phyloP scores from a whole-genome alignment of 805 yeast species.

The Metschnikowia santaceciliae region DNA sequence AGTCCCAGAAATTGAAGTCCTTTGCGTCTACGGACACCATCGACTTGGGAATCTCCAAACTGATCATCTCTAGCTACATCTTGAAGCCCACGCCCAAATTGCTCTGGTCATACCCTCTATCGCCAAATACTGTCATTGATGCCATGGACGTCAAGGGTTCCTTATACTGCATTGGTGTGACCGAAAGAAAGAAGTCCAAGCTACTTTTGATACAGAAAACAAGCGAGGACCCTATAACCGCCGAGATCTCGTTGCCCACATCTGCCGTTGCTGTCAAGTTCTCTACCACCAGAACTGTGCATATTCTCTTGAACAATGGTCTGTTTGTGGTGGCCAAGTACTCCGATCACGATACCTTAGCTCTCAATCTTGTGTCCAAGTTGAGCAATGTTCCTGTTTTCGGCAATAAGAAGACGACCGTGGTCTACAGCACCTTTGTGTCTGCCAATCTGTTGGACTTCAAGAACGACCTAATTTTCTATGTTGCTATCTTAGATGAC shows the following conservation, averaged over 20 bases:
- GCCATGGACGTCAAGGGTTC: conserved; percentile 33
- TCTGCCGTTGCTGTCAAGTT: conserved; percentile 15
- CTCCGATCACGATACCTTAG: background rate
- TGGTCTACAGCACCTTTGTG: conserved; percentile 30
- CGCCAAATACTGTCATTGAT: conserved; percentile 44
- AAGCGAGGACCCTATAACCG: conserved; percentile 12
- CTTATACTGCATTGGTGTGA: conserved; percentile 35
- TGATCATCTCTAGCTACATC: conserved; percentile 48
- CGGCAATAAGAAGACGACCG: conserved; percentile 8
- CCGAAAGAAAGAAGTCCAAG: conserved; percentile 30
- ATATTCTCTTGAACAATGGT: conserved; percentile 29
- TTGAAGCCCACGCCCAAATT: conserved; percentile 56
- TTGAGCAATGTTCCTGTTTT: conserved; percentile 10
- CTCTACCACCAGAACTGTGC: conserved; percentile 16
- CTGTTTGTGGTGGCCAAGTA: conserved; percentile 18
- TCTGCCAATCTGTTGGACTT: conserved; percentile 19
- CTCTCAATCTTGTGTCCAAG: conserved; percentile 7
- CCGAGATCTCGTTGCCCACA: conserved; percentile 8
- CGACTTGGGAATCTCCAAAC: conserved; percentile 53
- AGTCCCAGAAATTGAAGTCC: conserved; percentile 10
- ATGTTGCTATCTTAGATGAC: conserved; percentile 7
- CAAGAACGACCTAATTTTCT: conserved; percentile 25
- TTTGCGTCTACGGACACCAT: conserved; percentile 26
- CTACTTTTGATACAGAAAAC: conserved; percentile 13
- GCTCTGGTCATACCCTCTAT: conserved; percentile 51